These are phyloP conservation scores for Coemansia sp. DNA, from an alignment of 192 early-diverging fungal genomes.

Conservation along the genomic window DNA sequence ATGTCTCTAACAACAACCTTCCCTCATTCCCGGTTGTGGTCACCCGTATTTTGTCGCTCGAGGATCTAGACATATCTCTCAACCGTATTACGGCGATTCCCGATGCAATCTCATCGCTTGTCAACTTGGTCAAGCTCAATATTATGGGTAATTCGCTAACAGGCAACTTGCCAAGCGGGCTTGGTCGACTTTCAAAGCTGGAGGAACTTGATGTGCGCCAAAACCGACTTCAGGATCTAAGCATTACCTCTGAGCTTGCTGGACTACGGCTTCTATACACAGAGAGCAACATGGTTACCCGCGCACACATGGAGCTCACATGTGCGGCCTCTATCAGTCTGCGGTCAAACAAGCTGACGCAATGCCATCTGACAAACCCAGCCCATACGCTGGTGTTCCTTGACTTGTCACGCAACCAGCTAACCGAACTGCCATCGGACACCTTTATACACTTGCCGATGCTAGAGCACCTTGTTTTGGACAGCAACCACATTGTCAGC, in stretches of 20 bases:
- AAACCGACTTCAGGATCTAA: conserved; percentile 71
- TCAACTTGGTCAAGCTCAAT: conserved; percentile 56
- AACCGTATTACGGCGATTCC: conserved; percentile 78
- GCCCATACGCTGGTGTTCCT: conserved; percentile 45
- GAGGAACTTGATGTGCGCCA: conserved; percentile 77
- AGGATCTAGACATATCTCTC: conserved; percentile 76
- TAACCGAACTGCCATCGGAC: conserved; percentile 61
- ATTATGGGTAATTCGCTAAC: conserved; percentile 76
- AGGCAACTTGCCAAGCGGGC: conserved; percentile 63
- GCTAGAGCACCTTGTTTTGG: conserved; percentile 60
- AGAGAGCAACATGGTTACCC: conserved; percentile 70
- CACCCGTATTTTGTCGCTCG: conserved; percentile 58
- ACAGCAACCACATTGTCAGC: conserved; percentile 70
- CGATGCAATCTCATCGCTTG: conserved; percentile 65
- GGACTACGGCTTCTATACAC: conserved; percentile 62
- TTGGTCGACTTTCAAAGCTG: conserved; percentile 59
- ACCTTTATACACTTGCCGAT: conserved; percentile 58
- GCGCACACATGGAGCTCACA: conserved; percentile 59
- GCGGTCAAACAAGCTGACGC: conserved; percentile 68
- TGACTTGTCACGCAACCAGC: conserved; percentile 67
- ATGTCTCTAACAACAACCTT: no score
- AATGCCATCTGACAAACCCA: conserved; percentile 56
- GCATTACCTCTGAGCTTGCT: conserved; percentile 56
- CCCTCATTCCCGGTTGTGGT: conserved; percentile 63
- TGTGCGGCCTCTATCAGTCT: conserved; percentile 58